phyloP scores from a whole-genome alignment of 2,329 filamentous ascomycete genomes.

The Colletotrichum musae region DNA sequence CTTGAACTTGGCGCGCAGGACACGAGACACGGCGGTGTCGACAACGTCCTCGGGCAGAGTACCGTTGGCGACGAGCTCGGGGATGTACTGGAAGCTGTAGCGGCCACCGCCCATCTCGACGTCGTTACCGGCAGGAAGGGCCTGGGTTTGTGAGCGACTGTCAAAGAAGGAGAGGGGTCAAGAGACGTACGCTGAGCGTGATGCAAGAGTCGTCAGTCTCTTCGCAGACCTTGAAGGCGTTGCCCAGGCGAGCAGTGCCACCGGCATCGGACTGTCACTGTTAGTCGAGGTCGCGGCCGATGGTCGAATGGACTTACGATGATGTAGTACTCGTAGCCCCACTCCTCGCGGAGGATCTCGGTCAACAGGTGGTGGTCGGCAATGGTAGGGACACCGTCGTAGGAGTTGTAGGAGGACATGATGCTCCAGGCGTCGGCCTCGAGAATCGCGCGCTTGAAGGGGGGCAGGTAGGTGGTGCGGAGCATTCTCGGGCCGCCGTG shows the following conservation, averaged over 20 bases:
- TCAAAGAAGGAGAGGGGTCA: background rate
- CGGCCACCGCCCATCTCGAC: constrained; percentile 84
- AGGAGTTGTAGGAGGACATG: constrained; percentile 83
- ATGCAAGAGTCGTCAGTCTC: constrained; percentile 76
- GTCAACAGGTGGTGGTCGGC: constrained; percentile 77
- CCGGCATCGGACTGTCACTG: constrained; percentile 70
- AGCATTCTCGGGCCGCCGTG: constrained; percentile 69
- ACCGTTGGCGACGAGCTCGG: constrained; percentile 73
- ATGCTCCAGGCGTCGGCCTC: constrained; percentile 77
- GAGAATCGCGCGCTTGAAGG: constrained; percentile 79
- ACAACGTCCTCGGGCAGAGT: constrained; percentile 72
- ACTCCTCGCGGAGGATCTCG: constrained; percentile 78
- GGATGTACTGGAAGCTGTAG: constrained; percentile 78
- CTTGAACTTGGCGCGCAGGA: constrained; percentile 78
- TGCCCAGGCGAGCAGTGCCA: constrained; percentile 77
- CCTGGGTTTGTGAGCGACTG: constrained; percentile 48
- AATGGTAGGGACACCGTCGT: constrained; percentile 79
- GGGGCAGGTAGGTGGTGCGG: constrained; percentile 68
- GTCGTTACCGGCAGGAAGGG: constrained; percentile 78
- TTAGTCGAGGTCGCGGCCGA: background rate
- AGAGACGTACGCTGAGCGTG: constrained; percentile 64
- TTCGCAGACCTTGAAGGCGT: constrained; percentile 74
- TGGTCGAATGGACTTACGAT: constrained; percentile 46
- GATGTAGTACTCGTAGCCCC: constrained; percentile 80
- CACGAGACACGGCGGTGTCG: constrained; percentile 76